Evolutionary conservation across 208 protist species (phyloP).

Genomic region (Acanthamoeba healyi): DNA sequence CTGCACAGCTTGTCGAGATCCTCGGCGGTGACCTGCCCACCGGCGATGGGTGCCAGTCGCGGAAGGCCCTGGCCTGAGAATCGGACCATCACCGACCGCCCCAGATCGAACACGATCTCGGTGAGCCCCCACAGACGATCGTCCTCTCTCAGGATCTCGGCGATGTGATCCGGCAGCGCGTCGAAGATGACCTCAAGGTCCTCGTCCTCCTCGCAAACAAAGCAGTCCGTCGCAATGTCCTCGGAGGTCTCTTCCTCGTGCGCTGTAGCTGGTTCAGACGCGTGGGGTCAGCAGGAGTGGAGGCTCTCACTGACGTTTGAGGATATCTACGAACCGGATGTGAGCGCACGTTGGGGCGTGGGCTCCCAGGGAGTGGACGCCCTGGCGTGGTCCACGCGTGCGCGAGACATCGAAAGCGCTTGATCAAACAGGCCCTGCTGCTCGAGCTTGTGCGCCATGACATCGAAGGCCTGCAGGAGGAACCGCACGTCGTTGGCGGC

Average conservation of each 20-base stretch:
- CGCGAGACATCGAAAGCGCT: background rate
- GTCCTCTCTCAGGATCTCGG: background rate
- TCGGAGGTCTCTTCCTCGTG: no score
- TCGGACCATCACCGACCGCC: background rate
- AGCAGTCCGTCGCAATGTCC: background rate
- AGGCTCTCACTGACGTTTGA: no score
- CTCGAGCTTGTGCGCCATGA: background rate
- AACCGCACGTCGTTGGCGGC: background rate
- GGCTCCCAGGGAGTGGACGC: background rate
- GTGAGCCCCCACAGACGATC: background rate
- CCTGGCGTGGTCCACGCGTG: background rate
- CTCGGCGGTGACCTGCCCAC: background rate
- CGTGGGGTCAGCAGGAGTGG: no score
- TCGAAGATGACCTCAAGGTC: background rate
- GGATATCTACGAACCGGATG: background rate
- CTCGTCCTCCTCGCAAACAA: background rate
- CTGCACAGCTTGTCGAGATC: background rate
- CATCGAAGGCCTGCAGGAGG: background rate
- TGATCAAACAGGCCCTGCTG: background rate
- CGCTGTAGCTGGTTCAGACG: no score
- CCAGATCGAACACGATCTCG: constrained; percentile 60
- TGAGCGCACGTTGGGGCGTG: background rate
- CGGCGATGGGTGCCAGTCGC: background rate
- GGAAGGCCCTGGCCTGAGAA: background rate
- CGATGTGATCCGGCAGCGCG: background rate